Conservation (phyloP, 129 eudicot genomes). For the Deinandra increscens region DNA sequence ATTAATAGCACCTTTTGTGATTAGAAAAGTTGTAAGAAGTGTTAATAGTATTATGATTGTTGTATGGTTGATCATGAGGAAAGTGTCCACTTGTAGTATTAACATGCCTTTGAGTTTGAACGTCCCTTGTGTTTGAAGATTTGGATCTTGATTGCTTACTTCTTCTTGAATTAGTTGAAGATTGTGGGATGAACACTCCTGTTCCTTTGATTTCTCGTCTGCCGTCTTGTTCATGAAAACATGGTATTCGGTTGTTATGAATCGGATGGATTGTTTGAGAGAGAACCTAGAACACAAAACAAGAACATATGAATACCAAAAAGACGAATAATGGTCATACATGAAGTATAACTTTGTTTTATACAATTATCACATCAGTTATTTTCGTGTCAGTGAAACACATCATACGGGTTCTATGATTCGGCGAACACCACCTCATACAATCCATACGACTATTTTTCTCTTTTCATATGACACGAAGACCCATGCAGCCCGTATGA, state of each 20-base stretch:
- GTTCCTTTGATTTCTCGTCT: conserved; percentile 86
- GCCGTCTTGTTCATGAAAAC: conserved; percentile 41
- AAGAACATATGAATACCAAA: not conserved
- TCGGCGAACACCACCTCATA: too few relatives aligned
- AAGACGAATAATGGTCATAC: too few relatives aligned
- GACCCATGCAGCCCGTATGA: too few relatives aligned
- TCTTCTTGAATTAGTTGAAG: conserved; percentile 52
- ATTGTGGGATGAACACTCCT: conserved; percentile 84
- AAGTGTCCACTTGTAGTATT: conserved; percentile 45
- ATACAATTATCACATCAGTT: too few relatives aligned
- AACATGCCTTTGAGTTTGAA: conserved; percentile 42
- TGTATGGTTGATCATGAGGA: conserved; percentile 22
- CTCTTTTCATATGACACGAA: too few relatives aligned
- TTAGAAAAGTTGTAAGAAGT: conserved; percentile 43
- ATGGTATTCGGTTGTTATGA: conserved; percentile 36
- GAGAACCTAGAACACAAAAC: conserved; percentile 36
- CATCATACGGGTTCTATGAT: too few relatives aligned
- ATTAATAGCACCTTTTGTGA: conserved; percentile 42
- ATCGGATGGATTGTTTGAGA: conserved; percentile 44
- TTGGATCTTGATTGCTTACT: conserved; percentile 54
- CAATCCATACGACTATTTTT: too few relatives aligned
- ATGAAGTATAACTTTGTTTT: too few relatives aligned
- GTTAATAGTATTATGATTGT: conserved; percentile 34
- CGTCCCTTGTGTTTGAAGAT: conserved; percentile 41
- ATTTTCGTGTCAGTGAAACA: too few relatives aligned